Evolutionary conservation across 805 yeast genomes (phyloP).

Genomic region (Hanseniaspora lachancei): DNA sequence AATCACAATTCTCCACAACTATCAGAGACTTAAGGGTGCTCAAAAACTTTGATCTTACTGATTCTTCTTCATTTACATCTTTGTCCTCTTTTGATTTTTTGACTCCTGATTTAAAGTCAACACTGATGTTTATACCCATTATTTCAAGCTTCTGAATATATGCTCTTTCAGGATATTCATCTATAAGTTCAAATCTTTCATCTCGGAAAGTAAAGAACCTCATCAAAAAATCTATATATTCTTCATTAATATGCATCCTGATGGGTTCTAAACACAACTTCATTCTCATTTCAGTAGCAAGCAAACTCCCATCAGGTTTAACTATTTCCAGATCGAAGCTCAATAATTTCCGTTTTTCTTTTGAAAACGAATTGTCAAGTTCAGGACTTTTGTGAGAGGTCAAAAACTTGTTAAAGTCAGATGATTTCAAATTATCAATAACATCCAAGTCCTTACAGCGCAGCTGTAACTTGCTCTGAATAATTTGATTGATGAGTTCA

Average conservation of each 20-base stretch:
- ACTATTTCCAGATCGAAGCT: slow-evolving; percentile 41
- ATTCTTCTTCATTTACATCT: slow-evolving; percentile 39
- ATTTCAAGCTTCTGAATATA: slow-evolving; percentile 60
- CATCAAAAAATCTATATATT: slow-evolving; percentile 69
- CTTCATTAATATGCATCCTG: slow-evolving; percentile 81
- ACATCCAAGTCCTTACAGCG: slow-evolving; percentile 43
- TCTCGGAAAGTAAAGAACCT: slow-evolving; percentile 76
- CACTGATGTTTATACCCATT: slow-evolving; percentile 43
- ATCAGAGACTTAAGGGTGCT: slow-evolving; percentile 82
- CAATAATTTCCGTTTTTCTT: slow-evolving; percentile 33
- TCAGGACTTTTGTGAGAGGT: slow-evolving; percentile 44
- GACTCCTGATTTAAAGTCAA: slow-evolving; percentile 74
- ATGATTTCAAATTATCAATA: slow-evolving; percentile 66
- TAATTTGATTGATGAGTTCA: slow-evolving; percentile 30
- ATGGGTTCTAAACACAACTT: slow-evolving; percentile 48
- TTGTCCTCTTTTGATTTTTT: slow-evolving; percentile 78
- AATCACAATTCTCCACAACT: slow-evolving; percentile 71
- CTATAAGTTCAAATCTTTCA: slow-evolving; percentile 46
- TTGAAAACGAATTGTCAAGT: not conserved
- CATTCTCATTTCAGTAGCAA: slow-evolving; percentile 56
- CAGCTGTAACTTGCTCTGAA: slow-evolving; percentile 38
- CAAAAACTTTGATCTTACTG: slow-evolving; percentile 38
- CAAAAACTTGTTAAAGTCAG: slow-evolving; percentile 80
- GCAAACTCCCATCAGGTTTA: slow-evolving; percentile 48
- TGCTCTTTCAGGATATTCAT: slow-evolving; percentile 45